Conservation (phyloP, 2,329 filamentous ascomycete species). For the Graphilbum sp. region DNA sequence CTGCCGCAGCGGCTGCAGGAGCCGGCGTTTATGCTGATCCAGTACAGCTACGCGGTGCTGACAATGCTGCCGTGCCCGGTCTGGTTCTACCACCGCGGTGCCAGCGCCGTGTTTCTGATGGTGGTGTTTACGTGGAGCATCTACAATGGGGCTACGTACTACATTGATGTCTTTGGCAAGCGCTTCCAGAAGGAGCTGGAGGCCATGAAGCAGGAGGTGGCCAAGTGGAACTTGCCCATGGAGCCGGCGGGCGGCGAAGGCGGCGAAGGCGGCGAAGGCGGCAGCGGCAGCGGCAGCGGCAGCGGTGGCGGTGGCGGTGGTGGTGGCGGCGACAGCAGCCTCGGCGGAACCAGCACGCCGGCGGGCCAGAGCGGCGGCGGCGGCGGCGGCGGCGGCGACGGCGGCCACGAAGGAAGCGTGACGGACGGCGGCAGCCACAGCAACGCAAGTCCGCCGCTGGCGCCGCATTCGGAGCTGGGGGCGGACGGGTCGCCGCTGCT, state of each 20-base stretch:
- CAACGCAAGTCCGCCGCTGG: constrained; percentile 8
- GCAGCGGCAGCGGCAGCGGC: constrained; percentile 1
- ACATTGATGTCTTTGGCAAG: constrained; percentile 95
- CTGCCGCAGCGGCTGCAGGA: constrained; percentile 68
- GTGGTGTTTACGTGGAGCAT: constrained; percentile 87
- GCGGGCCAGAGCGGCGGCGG: constrained; percentile 4
- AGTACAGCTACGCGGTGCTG: constrained; percentile 76
- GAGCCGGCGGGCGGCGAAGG: neutral
- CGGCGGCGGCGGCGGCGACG: neutral
- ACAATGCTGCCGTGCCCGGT: constrained; percentile 91
- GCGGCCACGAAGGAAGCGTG: too few relatives aligned
- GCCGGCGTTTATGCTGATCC: constrained; percentile 86
- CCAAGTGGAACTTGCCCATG: constrained; percentile 55
- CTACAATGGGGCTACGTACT: constrained; percentile 93
- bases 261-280: neutral
- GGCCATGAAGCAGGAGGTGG: constrained; percentile 71
- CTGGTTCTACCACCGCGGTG: constrained; percentile 83
- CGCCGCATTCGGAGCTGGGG: constrained; percentile 1
- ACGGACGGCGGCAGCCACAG: constrained; percentile 1
- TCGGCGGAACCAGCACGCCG: constrained; percentile 20
- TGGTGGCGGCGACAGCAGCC: neutral
- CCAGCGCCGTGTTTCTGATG: constrained; percentile 60
- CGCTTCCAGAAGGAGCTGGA: constrained; percentile 95
- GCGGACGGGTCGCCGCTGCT: constrained; percentile 5
- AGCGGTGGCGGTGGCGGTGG: neutral